A percentile compares a stretch with the other conserved stretches of the same genome.
Conservation (phyloP, 2,329 filamentous ascomycete genomes). For the Xylariaceae sp. region DNA sequence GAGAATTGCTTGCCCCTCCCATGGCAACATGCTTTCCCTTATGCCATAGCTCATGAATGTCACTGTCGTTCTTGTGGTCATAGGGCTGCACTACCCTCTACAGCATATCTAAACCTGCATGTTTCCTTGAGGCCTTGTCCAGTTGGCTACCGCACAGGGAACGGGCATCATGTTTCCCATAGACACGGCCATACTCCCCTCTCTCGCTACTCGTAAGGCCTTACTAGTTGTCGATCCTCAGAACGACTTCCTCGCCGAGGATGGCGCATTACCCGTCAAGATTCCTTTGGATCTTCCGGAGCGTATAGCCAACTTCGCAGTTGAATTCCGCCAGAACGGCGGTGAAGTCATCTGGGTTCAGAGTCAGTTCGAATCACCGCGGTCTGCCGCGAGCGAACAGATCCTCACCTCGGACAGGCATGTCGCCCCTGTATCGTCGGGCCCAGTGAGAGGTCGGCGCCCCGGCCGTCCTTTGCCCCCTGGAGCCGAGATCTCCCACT, state of each 20-base stretch:
- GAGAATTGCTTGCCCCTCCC: no score
- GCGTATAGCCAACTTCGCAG: slow-evolving; percentile 61
- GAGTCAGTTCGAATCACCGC: slow-evolving; percentile 64
- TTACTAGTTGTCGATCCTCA: slow-evolving; percentile 84
- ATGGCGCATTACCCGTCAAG: slow-evolving; percentile 63
- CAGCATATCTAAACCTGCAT: not conserved
- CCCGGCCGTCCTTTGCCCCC: slow-evolving; percentile 24
- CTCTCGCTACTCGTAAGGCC: slow-evolving; percentile 59
- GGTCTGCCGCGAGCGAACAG: slow-evolving; percentile 50
- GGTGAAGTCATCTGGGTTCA: slow-evolving; percentile 79
- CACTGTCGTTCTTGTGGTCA: no score
- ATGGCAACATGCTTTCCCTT: no score
- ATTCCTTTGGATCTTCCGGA: slow-evolving; percentile 63
- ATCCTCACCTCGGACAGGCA: slow-evolving; percentile 39
- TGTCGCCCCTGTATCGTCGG: slow-evolving; percentile 7
- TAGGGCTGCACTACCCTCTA: no score
- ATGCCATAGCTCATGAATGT: no score
- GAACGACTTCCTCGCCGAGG: slow-evolving; percentile 74
- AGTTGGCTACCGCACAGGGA: slow-evolving; percentile 1
- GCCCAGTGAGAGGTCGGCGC: slow-evolving; percentile 18
- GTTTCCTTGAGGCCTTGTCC: slow-evolving; percentile 3
- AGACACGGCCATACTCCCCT: slow-evolving; percentile 50
- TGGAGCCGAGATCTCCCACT: slow-evolving; percentile 10
- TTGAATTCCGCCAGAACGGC: slow-evolving; percentile 67
- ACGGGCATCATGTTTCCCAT: slow-evolving; percentile 48